A percentile compares a stretch with the other conserved stretches of the same genome.
phyloP scores from a whole-genome alignment of 148 eudicot genomes.

The Linanthus parryae region DNA sequence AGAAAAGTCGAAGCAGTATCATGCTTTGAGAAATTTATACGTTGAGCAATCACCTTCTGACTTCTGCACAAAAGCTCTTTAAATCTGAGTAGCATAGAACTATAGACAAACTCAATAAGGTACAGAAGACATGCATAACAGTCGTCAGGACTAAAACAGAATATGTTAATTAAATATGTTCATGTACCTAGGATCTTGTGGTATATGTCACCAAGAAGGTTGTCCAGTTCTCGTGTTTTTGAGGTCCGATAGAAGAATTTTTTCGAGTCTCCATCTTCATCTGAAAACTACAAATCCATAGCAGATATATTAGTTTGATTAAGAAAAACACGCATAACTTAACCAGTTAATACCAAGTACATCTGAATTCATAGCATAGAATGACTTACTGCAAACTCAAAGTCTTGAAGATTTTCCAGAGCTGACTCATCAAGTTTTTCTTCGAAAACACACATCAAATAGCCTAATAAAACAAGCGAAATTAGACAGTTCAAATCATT shows the following conservation, averaged over 20 bases:
- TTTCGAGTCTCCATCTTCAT: constrained; percentile 65
- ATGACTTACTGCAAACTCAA: constrained; percentile 93
- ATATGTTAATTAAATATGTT: constrained; percentile 2
- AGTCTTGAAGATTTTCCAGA: constrained; percentile 63
- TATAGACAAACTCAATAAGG: constrained; percentile 12
- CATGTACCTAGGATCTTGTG: constrained; percentile 85
- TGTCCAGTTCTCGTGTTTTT: constrained; percentile 89
- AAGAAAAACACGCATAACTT: too few relatives aligned
- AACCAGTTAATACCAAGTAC: too few relatives aligned
- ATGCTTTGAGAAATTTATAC: too few relatives aligned
- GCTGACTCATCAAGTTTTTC: constrained; percentile 64
- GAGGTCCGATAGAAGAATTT: constrained; percentile 81
- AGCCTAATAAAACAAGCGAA: constrained; percentile 39
- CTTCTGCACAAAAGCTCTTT: constrained; percentile 1
- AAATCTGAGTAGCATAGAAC: too few relatives aligned
- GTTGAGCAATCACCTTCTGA: too few relatives aligned
- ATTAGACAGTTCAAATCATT: constrained; percentile 5
- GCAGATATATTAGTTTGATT: constrained; percentile 8
- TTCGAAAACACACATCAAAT: constrained; percentile 75
- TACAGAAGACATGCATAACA: not conserved
- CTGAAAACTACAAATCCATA: constrained; percentile 62
- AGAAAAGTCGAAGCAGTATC: too few relatives aligned
- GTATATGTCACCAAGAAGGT: constrained; percentile 88
- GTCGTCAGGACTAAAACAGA: constrained; percentile 16
- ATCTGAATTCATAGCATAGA: too few relatives aligned